Conservation (phyloP, 768 basidiomycete genomes). For the Tricholoma matsutake region DNA sequence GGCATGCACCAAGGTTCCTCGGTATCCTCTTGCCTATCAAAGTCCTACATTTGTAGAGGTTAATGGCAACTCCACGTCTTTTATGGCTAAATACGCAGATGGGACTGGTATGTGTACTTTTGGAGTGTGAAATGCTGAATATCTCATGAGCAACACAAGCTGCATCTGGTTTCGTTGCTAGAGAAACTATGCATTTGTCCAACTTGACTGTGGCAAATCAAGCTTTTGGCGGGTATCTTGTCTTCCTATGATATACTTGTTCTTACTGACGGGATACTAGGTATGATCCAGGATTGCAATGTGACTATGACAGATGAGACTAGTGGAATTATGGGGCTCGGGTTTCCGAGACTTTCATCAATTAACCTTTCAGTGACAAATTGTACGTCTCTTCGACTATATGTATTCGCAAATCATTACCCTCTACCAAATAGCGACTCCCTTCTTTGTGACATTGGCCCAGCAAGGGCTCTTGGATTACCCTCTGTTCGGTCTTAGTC, state of each 20-base stretch:
- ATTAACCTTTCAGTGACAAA: constrained; percentile 45
- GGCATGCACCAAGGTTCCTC: constrained; percentile 59
- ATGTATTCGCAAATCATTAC: neutral
- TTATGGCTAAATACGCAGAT: constrained; percentile 63
- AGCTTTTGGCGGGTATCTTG: constrained; percentile 54
- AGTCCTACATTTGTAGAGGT: constrained; percentile 65
- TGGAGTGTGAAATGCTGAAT: neutral
- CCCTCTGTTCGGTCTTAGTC: constrained; percentile 71
- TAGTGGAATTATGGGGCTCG: constrained; percentile 73
- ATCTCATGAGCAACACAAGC: constrained; percentile 32
- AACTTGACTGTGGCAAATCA: constrained; percentile 61
- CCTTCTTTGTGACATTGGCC: constrained; percentile 63
- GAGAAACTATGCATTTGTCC: constrained; percentile 58
- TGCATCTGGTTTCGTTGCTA: constrained; percentile 68
- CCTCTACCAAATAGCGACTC: constrained; percentile 47
- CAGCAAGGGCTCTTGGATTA: constrained; percentile 65
- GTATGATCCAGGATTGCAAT: constrained; percentile 58
- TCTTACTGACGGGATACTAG: constrained; percentile 30
- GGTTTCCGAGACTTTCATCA: constrained; percentile 70
- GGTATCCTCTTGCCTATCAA: constrained; percentile 63
- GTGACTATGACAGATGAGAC: constrained; percentile 58
- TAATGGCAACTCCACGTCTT: constrained; percentile 57
- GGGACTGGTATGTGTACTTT: constrained; percentile 51
- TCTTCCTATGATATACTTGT: neutral
- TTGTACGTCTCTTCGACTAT: constrained; percentile 35